phyloP scores from a whole-genome alignment of 108 stramenopile species.

The Cyclotella kingstonii region DNA sequence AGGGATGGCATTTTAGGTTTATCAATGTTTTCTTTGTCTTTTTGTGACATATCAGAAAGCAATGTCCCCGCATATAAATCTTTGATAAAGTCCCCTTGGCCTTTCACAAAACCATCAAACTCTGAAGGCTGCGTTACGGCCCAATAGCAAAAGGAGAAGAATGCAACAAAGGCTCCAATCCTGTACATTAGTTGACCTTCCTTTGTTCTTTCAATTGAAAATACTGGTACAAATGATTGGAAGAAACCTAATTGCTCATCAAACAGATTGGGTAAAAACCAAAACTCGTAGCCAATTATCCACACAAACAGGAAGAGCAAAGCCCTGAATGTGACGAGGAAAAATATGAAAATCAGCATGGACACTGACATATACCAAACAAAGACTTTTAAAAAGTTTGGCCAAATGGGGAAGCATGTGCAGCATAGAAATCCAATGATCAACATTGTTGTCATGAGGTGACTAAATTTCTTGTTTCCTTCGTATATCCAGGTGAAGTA shows the following conservation, averaged over 20 bases:
- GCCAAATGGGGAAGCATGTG: conserved; percentile 98
- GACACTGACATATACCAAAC: conserved; percentile 98
- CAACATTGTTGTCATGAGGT: conserved; percentile 90
- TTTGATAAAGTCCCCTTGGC: conserved; percentile 97
- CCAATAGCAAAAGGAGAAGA: conserved; percentile 96
- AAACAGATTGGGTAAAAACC: conserved; percentile 97
- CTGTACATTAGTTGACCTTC: conserved; percentile 91
- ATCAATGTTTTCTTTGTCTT: conserved; percentile 96
- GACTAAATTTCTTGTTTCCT: conserved; percentile 91
- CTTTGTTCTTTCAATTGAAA: conserved; percentile 80
- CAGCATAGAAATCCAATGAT: conserved; percentile 93
- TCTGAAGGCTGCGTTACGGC: conserved; percentile 98
- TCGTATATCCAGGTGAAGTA: conserved; percentile 98
- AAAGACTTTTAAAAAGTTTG: conserved; percentile 92
- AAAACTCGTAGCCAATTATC: conserved; percentile 95
- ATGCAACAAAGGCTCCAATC: conserved; percentile 84
- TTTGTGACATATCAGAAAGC: conserved; percentile 92
- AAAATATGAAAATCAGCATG: conserved; percentile 91
- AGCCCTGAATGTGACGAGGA: conserved; percentile 83
- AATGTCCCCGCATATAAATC: conserved; percentile 98
- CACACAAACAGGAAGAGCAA: conserved; percentile 92
- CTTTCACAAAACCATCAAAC: conserved; percentile 96
- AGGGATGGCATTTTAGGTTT: conserved; percentile 93
- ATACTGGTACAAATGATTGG: conserved; percentile 95
- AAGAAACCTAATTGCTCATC: conserved; percentile 93